These are phyloP conservation scores for Phytophthora cactorum DNA, from an alignment of 352 stramenopile species.

Conservation along the genomic window DNA sequence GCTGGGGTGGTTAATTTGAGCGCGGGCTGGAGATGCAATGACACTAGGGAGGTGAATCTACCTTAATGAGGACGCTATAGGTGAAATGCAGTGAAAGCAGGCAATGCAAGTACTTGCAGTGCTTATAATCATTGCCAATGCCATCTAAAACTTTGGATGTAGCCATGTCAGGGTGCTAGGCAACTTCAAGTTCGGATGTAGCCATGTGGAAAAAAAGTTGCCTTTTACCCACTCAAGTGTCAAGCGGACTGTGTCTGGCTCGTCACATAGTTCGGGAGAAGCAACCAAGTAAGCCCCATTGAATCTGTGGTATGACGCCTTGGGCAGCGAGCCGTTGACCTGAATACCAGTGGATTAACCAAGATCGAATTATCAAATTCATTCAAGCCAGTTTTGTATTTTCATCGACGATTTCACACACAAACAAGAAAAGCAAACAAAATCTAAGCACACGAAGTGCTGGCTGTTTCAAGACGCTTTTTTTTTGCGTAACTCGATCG, in stretches of 20 bases:
- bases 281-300: background rate
- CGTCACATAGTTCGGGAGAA: background rate
- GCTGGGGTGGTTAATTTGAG: background rate
- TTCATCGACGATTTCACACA: slow-evolving; percentile 21
- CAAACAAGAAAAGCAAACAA: slow-evolving; percentile 10
- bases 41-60: background rate
- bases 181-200: slow-evolving; percentile 18
- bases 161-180: background rate
- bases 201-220: slow-evolving; percentile 8
- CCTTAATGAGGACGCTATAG: background rate
- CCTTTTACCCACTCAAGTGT: background rate
- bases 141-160: no score
- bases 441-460: slow-evolving; percentile 14
- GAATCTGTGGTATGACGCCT: background rate
- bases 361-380: no score
- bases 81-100: background rate
- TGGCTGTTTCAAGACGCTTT: slow-evolving; percentile 1
- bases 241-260: background rate
- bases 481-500: slow-evolving; percentile 1
- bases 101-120: background rate
- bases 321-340: background rate
- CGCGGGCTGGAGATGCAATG: slow-evolving; percentile 4
- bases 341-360: background rate
- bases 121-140: no score
- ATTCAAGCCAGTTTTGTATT: slow-evolving; percentile 24